A percentile compares a stretch with the other conserved stretches of the same genome.
Evolutionary conservation across 768 basidiomycete species (phyloP).

Genomic region (Paxillus involutus): DNA sequence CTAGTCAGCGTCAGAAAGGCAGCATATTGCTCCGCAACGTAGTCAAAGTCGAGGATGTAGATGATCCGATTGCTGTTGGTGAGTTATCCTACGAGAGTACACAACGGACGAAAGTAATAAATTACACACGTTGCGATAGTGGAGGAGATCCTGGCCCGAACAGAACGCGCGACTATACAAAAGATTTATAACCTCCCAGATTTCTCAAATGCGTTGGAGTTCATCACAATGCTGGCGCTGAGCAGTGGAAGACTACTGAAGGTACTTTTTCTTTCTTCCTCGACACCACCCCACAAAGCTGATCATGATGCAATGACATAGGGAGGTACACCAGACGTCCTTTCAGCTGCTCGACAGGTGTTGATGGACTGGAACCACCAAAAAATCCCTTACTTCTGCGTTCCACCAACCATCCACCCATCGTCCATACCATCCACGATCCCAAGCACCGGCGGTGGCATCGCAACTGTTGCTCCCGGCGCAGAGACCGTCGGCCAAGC

Average conservation of each 20-base stretch:
- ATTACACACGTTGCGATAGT: slow-evolving; percentile 44
- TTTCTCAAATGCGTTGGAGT: slow-evolving; percentile 71
- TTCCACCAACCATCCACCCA: slow-evolving; percentile 76
- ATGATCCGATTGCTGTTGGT: slow-evolving; percentile 91
- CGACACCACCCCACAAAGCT: background rate
- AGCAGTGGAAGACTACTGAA: slow-evolving; percentile 82
- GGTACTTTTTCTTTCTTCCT: slow-evolving; percentile 36
- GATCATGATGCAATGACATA: slow-evolving; percentile 24
- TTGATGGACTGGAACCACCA: slow-evolving; percentile 95
- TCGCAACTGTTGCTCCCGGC: slow-evolving; percentile 54
- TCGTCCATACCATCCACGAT: slow-evolving; percentile 61
- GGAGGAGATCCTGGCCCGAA: slow-evolving; percentile 81
- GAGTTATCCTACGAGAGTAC: slow-evolving; percentile 22
- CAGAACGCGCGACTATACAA: slow-evolving; percentile 66
- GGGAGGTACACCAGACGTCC: slow-evolving; percentile 91
- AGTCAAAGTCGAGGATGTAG: slow-evolving; percentile 85
- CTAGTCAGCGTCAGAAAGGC: slow-evolving; percentile 44
- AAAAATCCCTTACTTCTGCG: slow-evolving; percentile 88
- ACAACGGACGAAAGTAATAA: background rate
- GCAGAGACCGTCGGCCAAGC: slow-evolving; percentile 82
- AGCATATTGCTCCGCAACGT: slow-evolving; percentile 85
- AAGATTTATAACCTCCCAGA: slow-evolving; percentile 85
- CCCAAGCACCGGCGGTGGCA: slow-evolving; percentile 35
- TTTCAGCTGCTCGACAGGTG: slow-evolving; percentile 77
- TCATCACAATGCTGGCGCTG: slow-evolving; percentile 88